phyloP scores from a whole-genome alignment of 2,329 filamentous ascomycete species.

The Polytolypa hystricis region DNA sequence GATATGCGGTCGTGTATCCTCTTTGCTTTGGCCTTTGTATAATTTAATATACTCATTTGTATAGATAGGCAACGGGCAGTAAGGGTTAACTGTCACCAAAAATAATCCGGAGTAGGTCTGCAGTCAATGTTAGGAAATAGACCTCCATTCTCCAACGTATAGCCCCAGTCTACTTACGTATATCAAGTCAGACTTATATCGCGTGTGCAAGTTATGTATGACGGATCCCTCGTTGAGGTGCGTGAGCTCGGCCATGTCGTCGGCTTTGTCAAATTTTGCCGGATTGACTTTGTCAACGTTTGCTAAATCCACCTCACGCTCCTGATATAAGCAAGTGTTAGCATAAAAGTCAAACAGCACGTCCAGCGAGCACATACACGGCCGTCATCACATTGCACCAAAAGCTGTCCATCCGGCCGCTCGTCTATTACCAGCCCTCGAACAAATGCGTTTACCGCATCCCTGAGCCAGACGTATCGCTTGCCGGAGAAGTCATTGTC shows the following conservation, averaged over 20 bases:
- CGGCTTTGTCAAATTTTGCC: slow-evolving; percentile 97
- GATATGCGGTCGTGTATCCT: slow-evolving; percentile 94
- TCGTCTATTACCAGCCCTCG: slow-evolving; percentile 89
- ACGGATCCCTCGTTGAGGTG: slow-evolving; percentile 97
- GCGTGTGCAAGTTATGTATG: slow-evolving; percentile 88
- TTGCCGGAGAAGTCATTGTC: slow-evolving; percentile 99
- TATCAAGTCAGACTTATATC: slow-evolving; percentile 92
- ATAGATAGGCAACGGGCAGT: slow-evolving; percentile 89
- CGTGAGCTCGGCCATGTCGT: slow-evolving; percentile 97
- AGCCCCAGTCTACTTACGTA: slow-evolving; percentile 43
- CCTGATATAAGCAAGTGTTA: slow-evolving; percentile 37
- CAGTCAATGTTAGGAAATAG: slow-evolving; percentile 5
- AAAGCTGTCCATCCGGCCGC: slow-evolving; percentile 52
- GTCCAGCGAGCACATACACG: slow-evolving; percentile 46
- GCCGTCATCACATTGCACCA: slow-evolving; percentile 91
- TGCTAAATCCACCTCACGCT: slow-evolving; percentile 76
- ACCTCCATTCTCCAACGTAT: not conserved
- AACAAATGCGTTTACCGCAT: slow-evolving; percentile 76
- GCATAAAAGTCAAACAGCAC: not conserved
- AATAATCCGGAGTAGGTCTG: slow-evolving; percentile 95
- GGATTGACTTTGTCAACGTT: slow-evolving; percentile 98
- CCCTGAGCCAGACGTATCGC: slow-evolving; percentile 94
- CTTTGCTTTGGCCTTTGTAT: slow-evolving; percentile 83
- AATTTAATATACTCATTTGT: slow-evolving; percentile 95
- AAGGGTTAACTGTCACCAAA: slow-evolving; percentile 93